These are phyloP conservation scores for Mycena floridula DNA, from an alignment of 768 basidiomycete genomes.

Conservation along the genomic window DNA sequence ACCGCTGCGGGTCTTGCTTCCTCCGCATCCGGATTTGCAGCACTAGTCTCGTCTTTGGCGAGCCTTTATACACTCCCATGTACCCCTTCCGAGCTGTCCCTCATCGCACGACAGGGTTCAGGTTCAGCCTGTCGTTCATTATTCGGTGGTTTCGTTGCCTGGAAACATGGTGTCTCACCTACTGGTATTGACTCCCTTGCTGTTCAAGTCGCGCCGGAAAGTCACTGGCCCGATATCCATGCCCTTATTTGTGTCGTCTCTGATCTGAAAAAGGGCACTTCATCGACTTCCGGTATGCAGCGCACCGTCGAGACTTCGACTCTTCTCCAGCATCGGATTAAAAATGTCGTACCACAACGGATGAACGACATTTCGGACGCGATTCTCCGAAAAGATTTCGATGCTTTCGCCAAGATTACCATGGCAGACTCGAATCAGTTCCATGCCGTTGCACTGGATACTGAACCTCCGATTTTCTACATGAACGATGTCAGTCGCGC, in stretches of 20 bases:
- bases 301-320: slow-evolving; percentile 89
- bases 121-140: slow-evolving; percentile 98
- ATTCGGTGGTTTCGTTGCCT: slow-evolving; percentile 95
- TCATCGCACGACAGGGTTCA: slow-evolving; percentile 95
- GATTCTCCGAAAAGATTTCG: slow-evolving; percentile 76
- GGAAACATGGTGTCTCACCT: slow-evolving; percentile 66
- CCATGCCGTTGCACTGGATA: slow-evolving; percentile 96
- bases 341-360: slow-evolving; percentile 76
- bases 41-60: slow-evolving; percentile 85
- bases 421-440: slow-evolving; percentile 99
- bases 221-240: slow-evolving; percentile 93
- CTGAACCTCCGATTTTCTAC: slow-evolving; percentile 97
- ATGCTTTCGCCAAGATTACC: slow-evolving; percentile 83
- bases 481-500: slow-evolving; percentile 95
- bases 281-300: slow-evolving; percentile 96
- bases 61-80: slow-evolving; percentile 79
- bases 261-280: slow-evolving; percentile 94
- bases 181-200: slow-evolving; percentile 87
- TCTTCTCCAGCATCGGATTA: slow-evolving; percentile 86
- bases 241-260: slow-evolving; percentile 96
- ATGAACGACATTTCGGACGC: slow-evolving; percentile 82
- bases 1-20: slow-evolving; percentile 98
- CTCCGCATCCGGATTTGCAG: slow-evolving; percentile 95
- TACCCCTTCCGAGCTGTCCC: slow-evolving; percentile 75
- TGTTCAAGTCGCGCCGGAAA: slow-evolving; percentile 74